Base-by-base conservation (phyloP, 176 grass and related monocot genomes). In the Triticum monococcum region DNA sequence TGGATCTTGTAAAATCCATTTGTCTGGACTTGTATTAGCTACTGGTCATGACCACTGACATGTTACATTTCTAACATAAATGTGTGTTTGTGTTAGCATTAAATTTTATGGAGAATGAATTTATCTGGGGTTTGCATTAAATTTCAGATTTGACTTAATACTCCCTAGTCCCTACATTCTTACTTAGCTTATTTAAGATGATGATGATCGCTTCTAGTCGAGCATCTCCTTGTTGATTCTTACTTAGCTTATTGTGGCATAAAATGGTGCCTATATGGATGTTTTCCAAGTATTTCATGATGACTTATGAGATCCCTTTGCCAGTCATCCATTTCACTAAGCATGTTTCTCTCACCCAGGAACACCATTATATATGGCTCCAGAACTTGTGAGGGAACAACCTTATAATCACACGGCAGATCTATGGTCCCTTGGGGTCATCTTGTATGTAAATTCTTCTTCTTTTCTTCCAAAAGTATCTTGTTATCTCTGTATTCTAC, bases 361-460 rank as follows among this genome's bases (percentile, higher is more conserved):
- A 59, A 98, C 96, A 7, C 96, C 96, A 79, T 90, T 98, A 74
- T 98, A 98, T 86, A 98, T 98, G 96, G 96, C 96, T 85, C 96
- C 96, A 84, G 96, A 98, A 88, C 84, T 98, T 80, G 96, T 98
- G 83, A 89, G 94, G 84, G 93, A 98, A 88, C 96, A 98, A 30
- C 93, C 96, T 13, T 98, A 98, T 82, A 94, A 95, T 83, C 96
- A 98, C 81, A 96, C 96, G 4, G 93, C 91, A 81, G 96, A 98
- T 91, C 86, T 98, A 65, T 96, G 96, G 93, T 98, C 96, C 63
- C 96, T 98, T 87, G 96, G 96, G 12, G 96, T 97, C 79, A 98
- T 98, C 89, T 89, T 98, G 96, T 96, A 94, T 7, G 96, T 76
- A 41, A 37, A 82, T 36, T 84, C 43, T 85, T 22, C 2, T 45